Percentiles rank a stretch among this genome's conserved stretches.
Evolutionary conservation across 192 early-diverging fungal genomes (phyloP).

Genomic region (Oehlia diaphana): DNA sequence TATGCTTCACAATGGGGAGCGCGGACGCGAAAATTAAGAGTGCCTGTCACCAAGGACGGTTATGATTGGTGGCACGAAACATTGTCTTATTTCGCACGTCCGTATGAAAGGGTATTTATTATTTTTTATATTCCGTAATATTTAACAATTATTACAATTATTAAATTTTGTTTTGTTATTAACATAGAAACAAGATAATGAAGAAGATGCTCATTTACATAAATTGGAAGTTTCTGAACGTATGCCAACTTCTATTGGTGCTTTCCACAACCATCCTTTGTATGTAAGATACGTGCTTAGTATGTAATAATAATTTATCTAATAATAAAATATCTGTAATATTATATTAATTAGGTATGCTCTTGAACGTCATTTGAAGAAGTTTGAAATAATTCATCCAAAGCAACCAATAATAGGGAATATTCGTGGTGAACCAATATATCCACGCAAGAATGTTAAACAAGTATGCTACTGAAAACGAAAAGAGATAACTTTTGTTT

Average conservation of each 20-base stretch:
- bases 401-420: slow-evolving; percentile 67
- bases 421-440: slow-evolving; percentile 77
- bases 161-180: slow-evolving; percentile 19
- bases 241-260: slow-evolving; percentile 78
- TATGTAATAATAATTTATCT: neutral
- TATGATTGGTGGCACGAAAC: slow-evolving; percentile 44
- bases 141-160: slow-evolving; percentile 20
- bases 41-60: slow-evolving; percentile 36
- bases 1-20: slow-evolving; percentile 59
- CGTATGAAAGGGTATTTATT: slow-evolving; percentile 29
- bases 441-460: slow-evolving; percentile 72
- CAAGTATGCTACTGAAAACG: slow-evolving; percentile 17
- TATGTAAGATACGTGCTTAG: slow-evolving; percentile 39
- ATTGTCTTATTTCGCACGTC: slow-evolving; percentile 44
- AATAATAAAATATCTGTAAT: neutral
- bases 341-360: slow-evolving; percentile 57
- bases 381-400: slow-evolving; percentile 78
- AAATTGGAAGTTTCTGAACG: slow-evolving; percentile 46
- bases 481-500: neutral
- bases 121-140: neutral
- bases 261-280: slow-evolving; percentile 82
- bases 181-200: slow-evolving; percentile 32
- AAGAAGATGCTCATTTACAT: slow-evolving; percentile 55
- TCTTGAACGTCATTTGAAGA: slow-evolving; percentile 80
- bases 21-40: slow-evolving; percentile 52